These are phyloP conservation scores for Xerocomellus chrysenteron DNA, from an alignment of 768 basidiomycete genomes.

Conservation along the genomic window DNA sequence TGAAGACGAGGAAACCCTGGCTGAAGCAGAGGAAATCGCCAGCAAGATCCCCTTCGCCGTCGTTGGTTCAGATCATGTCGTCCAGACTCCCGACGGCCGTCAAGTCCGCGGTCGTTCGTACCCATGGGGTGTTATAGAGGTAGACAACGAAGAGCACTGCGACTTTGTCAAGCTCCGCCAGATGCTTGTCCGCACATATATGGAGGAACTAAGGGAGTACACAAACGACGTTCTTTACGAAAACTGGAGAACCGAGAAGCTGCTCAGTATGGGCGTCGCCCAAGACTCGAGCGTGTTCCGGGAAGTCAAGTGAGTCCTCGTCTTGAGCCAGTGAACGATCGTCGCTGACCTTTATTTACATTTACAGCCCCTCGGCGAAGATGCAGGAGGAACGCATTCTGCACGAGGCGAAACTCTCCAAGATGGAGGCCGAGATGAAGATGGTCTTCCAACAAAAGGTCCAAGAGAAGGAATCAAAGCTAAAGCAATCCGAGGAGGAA, in stretches of 20 bases:
- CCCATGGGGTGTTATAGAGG: constrained; percentile 99
- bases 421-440: constrained; percentile 99
- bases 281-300: constrained; percentile 98
- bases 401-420: constrained; percentile 96
- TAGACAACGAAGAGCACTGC: constrained; percentile 98
- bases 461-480: constrained; percentile 97
- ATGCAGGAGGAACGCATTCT: constrained; percentile 94
- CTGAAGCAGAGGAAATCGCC: constrained; percentile 96
- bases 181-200: constrained; percentile 98
- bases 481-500: constrained; percentile 99
- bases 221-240: constrained; percentile 96
- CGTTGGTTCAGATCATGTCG: constrained; percentile 87
- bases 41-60: constrained; percentile 99
- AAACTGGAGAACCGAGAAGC: constrained; percentile 96
- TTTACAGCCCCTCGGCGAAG: constrained; percentile 84
- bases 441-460: constrained; percentile 99
- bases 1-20: constrained; percentile 97
- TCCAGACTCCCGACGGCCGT: constrained; percentile 83
- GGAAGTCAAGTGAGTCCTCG: constrained; percentile 87
- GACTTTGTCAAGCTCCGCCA: constrained; percentile 99
- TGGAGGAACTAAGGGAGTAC: constrained; percentile 98
- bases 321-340: neutral
- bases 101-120: constrained; percentile 93
- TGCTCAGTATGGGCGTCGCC: constrained; percentile 95
- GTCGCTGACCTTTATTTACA: constrained; percentile 12